phyloP scores from a whole-genome alignment of 2,329 filamentous ascomycete genomes.

The Epicoccum nigrum region DNA sequence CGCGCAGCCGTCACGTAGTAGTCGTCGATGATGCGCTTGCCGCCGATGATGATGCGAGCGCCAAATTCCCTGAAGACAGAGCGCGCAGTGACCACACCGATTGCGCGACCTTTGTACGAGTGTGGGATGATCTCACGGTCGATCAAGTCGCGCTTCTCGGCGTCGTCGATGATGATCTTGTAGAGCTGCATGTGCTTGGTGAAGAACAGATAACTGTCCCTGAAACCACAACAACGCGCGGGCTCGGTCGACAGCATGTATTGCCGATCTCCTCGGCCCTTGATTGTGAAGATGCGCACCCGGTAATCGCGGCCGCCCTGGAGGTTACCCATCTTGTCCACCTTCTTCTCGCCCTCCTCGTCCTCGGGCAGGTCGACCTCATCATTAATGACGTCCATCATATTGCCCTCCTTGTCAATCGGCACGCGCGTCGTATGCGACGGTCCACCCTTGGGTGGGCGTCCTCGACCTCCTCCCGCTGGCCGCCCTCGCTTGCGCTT shows the following conservation, averaged over 20 bases:
- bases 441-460: slow-evolving; percentile 71
- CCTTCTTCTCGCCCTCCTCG: slow-evolving; percentile 86
- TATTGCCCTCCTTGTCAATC: slow-evolving; percentile 91
- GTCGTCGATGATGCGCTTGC: slow-evolving; percentile 84
- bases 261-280: slow-evolving; percentile 79
- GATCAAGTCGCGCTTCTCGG: slow-evolving; percentile 97
- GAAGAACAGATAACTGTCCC: slow-evolving; percentile 98
- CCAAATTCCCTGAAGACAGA: slow-evolving; percentile 98
- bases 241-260: slow-evolving; percentile 99
- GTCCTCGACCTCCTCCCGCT: slow-evolving; percentile 68
- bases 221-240: slow-evolving; percentile 93
- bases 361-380: slow-evolving; percentile 90
- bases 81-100: slow-evolving; percentile 93
- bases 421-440: slow-evolving; percentile 81
- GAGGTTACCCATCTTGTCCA: slow-evolving; percentile 86
- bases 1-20: slow-evolving; percentile 80
- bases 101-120: slow-evolving; percentile 97
- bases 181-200: slow-evolving; percentile 95
- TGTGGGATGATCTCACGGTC: slow-evolving; percentile 94
- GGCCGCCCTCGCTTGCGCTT: slow-evolving; percentile 58
- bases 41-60: slow-evolving; percentile 89
- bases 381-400: slow-evolving; percentile 88
- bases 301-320: slow-evolving; percentile 88
- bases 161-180: slow-evolving; percentile 97
- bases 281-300: slow-evolving; percentile 91